Percentiles rank a stretch among this genome's conserved stretches.
Conservation (phyloP, 768 basidiomycete genomes). For the Suillus fuscotomentosus region DNA sequence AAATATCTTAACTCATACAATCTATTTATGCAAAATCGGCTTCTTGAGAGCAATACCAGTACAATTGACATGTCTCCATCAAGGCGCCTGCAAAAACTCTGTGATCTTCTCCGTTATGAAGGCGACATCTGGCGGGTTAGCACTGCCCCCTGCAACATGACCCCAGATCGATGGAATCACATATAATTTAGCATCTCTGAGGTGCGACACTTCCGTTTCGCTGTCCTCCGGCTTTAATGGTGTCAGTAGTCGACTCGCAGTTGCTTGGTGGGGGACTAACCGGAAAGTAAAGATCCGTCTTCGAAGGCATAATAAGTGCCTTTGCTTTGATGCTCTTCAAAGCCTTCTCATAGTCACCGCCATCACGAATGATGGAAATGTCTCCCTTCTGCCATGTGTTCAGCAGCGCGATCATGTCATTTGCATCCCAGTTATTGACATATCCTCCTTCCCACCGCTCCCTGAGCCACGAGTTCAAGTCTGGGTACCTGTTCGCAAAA, state of each 20-base stretch:
- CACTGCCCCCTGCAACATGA: slow-evolving; percentile 51
- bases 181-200: slow-evolving; percentile 43
- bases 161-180: slow-evolving; percentile 61
- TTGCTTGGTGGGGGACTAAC: slow-evolving; percentile 26
- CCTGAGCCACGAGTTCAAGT: slow-evolving; percentile 47
- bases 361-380: slow-evolving; percentile 43
- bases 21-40: not conserved
- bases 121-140: slow-evolving; percentile 36
- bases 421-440: slow-evolving; percentile 50
- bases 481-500: slow-evolving; percentile 37
- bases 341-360: slow-evolving; percentile 41
- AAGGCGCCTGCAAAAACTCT: slow-evolving; percentile 38
- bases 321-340: slow-evolving; percentile 47
- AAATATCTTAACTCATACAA: not conserved
- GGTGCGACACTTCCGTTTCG: slow-evolving; percentile 42
- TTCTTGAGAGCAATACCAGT: not conserved
- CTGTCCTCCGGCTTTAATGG: slow-evolving; percentile 52
- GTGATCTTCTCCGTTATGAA: slow-evolving; percentile 42
- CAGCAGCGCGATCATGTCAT: slow-evolving; percentile 50
- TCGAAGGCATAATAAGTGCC: slow-evolving; percentile 58
- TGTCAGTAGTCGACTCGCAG: not conserved
- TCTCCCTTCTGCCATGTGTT: slow-evolving; percentile 55
- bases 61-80: not conserved
- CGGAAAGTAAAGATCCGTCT: slow-evolving; percentile 61
- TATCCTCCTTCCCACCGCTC: slow-evolving; percentile 50